Percentiles rank a stretch among this genome's conserved stretches.
Evolutionary conservation across 371 early-diverging fungal genomes (phyloP).

Genomic region (Rhizopus stolonifer): DNA sequence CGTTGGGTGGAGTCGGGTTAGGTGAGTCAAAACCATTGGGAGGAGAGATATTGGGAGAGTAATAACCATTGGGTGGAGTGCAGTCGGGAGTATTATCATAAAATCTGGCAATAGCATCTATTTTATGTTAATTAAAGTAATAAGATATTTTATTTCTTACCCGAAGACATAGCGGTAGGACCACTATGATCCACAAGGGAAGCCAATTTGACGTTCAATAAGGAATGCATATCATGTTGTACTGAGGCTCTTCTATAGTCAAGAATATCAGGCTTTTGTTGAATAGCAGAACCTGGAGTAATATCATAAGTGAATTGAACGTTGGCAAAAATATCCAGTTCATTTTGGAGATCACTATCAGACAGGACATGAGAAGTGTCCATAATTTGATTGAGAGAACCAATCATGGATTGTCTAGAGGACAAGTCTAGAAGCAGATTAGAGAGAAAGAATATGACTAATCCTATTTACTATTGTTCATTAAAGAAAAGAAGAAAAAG

Average conservation of each 20-base stretch:
- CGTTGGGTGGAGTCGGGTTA: constrained; percentile 29
- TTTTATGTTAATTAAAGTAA: background rate
- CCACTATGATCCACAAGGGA: constrained; percentile 20
- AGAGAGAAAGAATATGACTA: constrained; percentile 10
- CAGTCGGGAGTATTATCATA: constrained; percentile 26
- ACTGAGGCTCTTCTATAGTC: background rate
- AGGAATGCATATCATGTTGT: constrained; percentile 22
- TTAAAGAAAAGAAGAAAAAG: background rate
- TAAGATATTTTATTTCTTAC: constrained; percentile 3
- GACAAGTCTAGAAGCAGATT: too few species aligned
- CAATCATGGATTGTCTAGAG: constrained; percentile 6
- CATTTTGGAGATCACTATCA: constrained; percentile 37
- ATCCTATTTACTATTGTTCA: constrained; percentile 1
- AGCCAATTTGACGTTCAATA: constrained; percentile 24
- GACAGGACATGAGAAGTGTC: constrained; percentile 36
- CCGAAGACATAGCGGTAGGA: constrained; percentile 23
- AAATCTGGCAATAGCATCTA: constrained; percentile 25
- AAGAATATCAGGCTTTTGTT: background rate
- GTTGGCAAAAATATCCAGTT: constrained; percentile 48
- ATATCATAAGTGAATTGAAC: constrained; percentile 58
- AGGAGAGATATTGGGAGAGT: constrained; percentile 28
- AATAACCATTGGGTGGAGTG: constrained; percentile 27
- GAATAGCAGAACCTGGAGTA: constrained; percentile 35
- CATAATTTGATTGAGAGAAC: constrained; percentile 35
- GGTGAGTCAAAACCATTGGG: constrained; percentile 24